phyloP scores from a whole-genome alignment of 2,329 filamentous ascomycete genomes.

The Torrubiella hemipterigena region DNA sequence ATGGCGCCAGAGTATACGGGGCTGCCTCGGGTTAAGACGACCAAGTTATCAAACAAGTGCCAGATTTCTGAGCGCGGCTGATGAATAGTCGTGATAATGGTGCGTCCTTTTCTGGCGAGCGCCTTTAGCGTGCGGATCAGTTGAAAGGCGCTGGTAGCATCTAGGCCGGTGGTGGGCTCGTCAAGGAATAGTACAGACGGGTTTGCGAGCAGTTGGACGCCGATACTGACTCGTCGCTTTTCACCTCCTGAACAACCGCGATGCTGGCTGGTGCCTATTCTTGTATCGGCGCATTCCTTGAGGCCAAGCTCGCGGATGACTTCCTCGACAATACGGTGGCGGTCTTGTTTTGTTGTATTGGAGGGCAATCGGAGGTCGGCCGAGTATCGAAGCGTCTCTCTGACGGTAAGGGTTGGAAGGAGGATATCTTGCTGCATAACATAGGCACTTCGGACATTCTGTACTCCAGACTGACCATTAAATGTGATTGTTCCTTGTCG shows the following conservation, averaged over 20 bases:
- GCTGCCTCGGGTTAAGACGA: conserved; percentile 55
- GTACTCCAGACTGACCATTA: conserved; percentile 43
- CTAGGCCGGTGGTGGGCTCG: conserved; percentile 67
- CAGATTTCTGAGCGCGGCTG: conserved; percentile 72
- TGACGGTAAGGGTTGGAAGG: conserved; percentile 60
- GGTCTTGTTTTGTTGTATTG: conserved; percentile 45
- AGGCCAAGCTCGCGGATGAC: conserved; percentile 65
- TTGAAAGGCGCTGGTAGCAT: conserved; percentile 66
- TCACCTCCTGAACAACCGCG: conserved; percentile 71
- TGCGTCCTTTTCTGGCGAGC: conserved; percentile 56
- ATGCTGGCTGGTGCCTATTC: conserved; percentile 58
- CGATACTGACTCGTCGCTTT: conserved; percentile 64
- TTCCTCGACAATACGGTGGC: conserved; percentile 55
- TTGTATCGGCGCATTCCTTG: conserved; percentile 65
- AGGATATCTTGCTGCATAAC: conserved; percentile 69
- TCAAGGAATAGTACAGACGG: conserved; percentile 69
- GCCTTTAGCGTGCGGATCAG: conserved; percentile 58
- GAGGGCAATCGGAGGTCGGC: conserved; percentile 59
- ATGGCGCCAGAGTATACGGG: conserved; percentile 56
- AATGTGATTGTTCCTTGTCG: conserved; percentile 47
- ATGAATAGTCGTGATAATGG: conserved; percentile 64
- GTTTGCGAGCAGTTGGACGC: conserved; percentile 68
- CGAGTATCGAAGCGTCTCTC: conserved; percentile 63
- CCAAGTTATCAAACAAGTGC: conserved; percentile 61
- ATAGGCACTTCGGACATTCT: conserved; percentile 50